These are phyloP conservation scores for Calonectria leucothoes DNA, from an alignment of 2,329 filamentous ascomycete genomes.

Conservation along the genomic window DNA sequence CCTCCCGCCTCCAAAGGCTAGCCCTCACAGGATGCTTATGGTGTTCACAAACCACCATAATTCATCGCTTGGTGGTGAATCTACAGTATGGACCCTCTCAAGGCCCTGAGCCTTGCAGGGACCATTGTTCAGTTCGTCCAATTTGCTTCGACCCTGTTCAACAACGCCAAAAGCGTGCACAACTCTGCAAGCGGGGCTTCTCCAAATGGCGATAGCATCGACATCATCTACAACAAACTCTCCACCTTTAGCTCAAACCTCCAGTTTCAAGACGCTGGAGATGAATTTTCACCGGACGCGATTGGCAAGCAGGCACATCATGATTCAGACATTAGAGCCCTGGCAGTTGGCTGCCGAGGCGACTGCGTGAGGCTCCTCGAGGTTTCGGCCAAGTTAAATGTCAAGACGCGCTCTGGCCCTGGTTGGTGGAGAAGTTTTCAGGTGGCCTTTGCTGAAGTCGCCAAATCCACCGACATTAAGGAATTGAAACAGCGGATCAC, in stretches of 20 bases:
- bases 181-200: background rate
- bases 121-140: slow-evolving; percentile 3
- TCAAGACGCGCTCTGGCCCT: background rate
- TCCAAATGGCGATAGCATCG: background rate
- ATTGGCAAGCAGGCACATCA: background rate
- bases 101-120: background rate
- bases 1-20: background rate
- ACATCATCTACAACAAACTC: background rate
- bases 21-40: background rate
- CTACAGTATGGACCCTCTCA: background rate
- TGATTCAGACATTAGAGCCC: background rate
- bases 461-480: background rate
- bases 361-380: background rate
- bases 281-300: background rate
- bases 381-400: background rate
- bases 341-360: background rate
- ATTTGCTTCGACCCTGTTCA: background rate
- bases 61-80: too few relatives aligned
- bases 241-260: background rate
- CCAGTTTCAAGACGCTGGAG: background rate
- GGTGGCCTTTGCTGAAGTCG: background rate
- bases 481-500: background rate
- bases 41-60: background rate
- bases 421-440: background rate
- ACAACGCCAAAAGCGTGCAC: background rate